Conservation (phyloP, 352 stramenopile genomes). For the Globisporangium spinosum region DNA sequence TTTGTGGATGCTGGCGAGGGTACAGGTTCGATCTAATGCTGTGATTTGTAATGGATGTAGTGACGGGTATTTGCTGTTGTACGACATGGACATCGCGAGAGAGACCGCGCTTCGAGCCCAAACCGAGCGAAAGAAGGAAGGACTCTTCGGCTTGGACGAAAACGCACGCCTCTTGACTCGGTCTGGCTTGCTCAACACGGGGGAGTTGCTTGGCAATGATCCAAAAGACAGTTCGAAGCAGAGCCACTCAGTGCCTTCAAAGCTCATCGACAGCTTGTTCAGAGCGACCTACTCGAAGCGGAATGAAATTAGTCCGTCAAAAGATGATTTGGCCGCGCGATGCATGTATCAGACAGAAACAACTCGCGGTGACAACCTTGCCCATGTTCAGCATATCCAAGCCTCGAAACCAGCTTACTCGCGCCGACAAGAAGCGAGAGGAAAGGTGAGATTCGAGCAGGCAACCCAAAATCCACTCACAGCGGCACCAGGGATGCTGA, state of each 20-base stretch:
- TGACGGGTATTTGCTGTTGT: constrained; percentile 74
- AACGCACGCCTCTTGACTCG: constrained; percentile 35
- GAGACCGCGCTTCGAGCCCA: constrained; percentile 49
- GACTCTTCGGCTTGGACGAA: constrained; percentile 39
- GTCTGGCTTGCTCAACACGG: constrained; percentile 27
- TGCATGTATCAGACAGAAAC: not conserved
- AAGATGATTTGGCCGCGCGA: not conserved
- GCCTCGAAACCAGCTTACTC: constrained; percentile 1
- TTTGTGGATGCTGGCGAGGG: not conserved
- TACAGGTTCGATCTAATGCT: not conserved
- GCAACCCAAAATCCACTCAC: constrained; percentile 8
- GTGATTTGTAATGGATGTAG: constrained; percentile 24
- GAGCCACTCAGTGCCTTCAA: constrained; percentile 48
- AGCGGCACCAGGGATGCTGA: constrained; percentile 5
- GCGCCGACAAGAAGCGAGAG: not conserved
- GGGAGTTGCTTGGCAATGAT: not conserved
- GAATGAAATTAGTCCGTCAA: not conserved
- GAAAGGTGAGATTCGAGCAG: not conserved
- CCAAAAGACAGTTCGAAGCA: not conserved
- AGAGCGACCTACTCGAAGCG: constrained; percentile 31
- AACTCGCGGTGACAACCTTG: not conserved
- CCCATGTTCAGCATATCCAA: not conserved
- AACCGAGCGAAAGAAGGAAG: constrained; percentile 34
- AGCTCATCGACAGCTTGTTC: constrained; percentile 75
- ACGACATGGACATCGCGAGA: constrained; percentile 74